Conservation (phyloP, 257 asterid genomes). For the Solanum chiquidenum region DNA sequence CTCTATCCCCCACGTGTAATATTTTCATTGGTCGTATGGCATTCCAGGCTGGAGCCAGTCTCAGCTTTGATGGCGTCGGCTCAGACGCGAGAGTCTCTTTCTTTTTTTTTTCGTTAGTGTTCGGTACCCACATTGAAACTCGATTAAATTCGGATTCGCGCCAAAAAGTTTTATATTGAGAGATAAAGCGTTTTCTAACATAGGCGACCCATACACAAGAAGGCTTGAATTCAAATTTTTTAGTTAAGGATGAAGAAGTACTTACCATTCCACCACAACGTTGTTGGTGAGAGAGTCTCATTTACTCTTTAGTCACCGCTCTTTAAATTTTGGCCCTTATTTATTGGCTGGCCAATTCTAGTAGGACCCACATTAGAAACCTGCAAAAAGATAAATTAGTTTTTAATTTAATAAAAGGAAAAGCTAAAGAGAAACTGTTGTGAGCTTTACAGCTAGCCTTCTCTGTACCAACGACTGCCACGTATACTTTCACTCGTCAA, state of each 20-base stretch:
- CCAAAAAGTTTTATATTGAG: fast-evolving
- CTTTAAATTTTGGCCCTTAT: background rate
- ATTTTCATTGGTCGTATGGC: background rate
- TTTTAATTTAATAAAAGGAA: background rate
- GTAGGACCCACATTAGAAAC: background rate
- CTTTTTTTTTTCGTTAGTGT: too few relatives aligned
- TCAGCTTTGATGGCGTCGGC: background rate
- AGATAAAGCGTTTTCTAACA: too few relatives aligned
- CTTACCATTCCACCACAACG: too few relatives aligned
- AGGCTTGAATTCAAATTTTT: fast-evolving
- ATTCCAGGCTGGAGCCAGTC: background rate
- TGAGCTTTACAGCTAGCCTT: background rate
- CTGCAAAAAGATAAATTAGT: background rate
- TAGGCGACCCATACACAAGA: fast-evolving
- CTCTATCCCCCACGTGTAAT: background rate
- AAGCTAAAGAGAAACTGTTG: background rate
- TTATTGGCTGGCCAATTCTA: background rate
- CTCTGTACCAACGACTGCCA: background rate
- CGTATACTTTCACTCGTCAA: slow-evolving; percentile 8
- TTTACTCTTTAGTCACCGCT: background rate
- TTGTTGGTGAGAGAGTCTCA: background rate
- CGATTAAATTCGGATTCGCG: too few relatives aligned
- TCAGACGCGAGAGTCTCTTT: background rate
- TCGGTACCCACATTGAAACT: too few relatives aligned
- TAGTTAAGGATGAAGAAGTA: fast-evolving